Percentiles rank a stretch among this genome's conserved stretches.
phyloP scores from a whole-genome alignment of 805 yeast genomes.

The Starmerella tilneyi region DNA sequence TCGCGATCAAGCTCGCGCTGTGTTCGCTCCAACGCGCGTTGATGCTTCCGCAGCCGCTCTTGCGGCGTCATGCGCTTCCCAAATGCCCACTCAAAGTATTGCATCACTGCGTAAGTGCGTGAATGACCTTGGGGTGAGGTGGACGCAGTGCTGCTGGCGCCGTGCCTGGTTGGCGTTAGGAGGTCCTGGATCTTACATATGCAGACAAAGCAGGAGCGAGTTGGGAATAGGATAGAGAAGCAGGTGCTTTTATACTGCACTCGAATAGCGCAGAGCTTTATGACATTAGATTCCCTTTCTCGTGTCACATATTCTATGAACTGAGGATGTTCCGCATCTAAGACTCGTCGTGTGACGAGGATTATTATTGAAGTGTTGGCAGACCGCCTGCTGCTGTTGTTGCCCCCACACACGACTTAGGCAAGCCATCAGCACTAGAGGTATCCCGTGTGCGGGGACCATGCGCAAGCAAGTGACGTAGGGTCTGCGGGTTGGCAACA shows the following conservation, averaged over 20 bases:
- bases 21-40: slow-evolving; percentile 86
- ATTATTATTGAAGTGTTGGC: too few species aligned
- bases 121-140: background rate
- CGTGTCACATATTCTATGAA: too few species aligned
- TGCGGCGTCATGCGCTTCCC: slow-evolving; percentile 92
- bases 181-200: slow-evolving; percentile 5
- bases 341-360: too few species aligned
- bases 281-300: too few species aligned
- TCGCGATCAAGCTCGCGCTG: slow-evolving; percentile 90
- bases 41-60: slow-evolving; percentile 88
- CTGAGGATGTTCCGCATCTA: too few species aligned
- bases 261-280: too few species aligned
- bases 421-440: background rate
- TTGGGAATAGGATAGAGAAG: too few species aligned
- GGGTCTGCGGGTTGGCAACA: too few species aligned
- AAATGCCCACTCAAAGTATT: slow-evolving; percentile 84
- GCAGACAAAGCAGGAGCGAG: too few species aligned
- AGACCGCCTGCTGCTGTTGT: background rate
- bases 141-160: too few species aligned
- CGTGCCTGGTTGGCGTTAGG: too few species aligned
- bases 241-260: too few species aligned
- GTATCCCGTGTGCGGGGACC: slow-evolving; percentile 10
- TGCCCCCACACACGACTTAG: background rate
- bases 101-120: slow-evolving; percentile 33
- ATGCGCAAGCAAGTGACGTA: slow-evolving; percentile 3